Conservation (phyloP, 2,329 filamentous ascomycete genomes). For the Cryphonectria radicalis region DNA sequence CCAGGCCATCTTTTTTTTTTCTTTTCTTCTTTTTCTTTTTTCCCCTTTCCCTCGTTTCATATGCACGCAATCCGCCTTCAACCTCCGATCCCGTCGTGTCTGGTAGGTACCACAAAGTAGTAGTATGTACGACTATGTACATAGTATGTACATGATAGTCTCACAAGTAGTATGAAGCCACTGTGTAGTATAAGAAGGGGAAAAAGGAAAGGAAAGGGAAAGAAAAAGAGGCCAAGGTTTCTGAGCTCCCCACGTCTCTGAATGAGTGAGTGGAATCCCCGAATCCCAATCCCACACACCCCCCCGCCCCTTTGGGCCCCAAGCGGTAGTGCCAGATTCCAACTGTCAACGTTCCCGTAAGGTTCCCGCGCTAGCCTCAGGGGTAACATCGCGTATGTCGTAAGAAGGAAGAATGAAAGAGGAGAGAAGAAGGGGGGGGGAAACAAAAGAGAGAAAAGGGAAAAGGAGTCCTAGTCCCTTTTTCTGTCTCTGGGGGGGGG, state of each 20-base stretch:
- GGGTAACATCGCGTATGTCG: conserved; percentile 18
- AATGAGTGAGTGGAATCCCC: background rate
- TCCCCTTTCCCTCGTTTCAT: conserved; percentile 17
- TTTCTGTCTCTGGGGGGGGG: background rate
- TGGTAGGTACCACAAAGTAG: background rate
- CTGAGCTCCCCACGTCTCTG: background rate
- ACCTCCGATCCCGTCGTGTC: conserved; percentile 20
- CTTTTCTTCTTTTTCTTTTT: background rate
- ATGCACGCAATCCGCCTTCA: conserved; percentile 28
- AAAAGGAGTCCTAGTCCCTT: background rate
- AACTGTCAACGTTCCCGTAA: conserved; percentile 12
- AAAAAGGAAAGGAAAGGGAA: background rate
- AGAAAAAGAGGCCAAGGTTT: background rate
- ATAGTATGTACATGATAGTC: background rate
- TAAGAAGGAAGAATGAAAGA: background rate
- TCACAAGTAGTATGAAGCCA: background rate
- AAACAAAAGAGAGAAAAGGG: background rate
- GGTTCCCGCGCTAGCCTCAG: conserved; percentile 24
- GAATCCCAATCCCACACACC: no score
- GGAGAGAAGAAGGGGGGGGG: background rate
- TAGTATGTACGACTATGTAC: background rate
- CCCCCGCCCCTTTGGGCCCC: background rate
- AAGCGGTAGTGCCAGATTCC: background rate
- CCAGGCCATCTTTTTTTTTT: conserved; percentile 6
- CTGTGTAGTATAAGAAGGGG: background rate